Conservation (phyloP, 345 rosid genomes). For the Lagerstroemia speciosa region DNA sequence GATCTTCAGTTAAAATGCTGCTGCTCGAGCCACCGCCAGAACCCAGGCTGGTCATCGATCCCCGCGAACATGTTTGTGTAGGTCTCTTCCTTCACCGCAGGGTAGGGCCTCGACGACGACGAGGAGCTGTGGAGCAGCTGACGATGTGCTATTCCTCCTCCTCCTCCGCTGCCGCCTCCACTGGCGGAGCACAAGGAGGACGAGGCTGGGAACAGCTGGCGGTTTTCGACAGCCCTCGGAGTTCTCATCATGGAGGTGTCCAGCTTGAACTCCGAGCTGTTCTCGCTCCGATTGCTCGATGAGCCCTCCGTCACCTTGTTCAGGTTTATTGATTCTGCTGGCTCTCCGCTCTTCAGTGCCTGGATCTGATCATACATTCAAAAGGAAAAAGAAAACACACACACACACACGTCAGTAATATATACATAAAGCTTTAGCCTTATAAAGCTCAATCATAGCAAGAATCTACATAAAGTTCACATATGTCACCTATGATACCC, state of each 20-base stretch:
- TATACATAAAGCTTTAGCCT: background rate
- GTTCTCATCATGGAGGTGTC: slow-evolving; percentile 63
- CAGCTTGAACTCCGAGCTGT: slow-evolving; percentile 71
- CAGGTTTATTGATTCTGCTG: slow-evolving; percentile 78
- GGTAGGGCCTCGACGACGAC: slow-evolving; percentile 20
- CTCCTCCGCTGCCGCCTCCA: slow-evolving; percentile 6
- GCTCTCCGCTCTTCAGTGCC: slow-evolving; percentile 79
- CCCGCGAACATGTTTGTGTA: slow-evolving; percentile 81
- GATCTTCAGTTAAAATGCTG: slow-evolving; percentile 53
- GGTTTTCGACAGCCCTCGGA: slow-evolving; percentile 68
- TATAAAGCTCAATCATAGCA: background rate
- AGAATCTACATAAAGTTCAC: background rate
- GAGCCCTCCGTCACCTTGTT: slow-evolving; percentile 95
- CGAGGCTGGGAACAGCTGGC: slow-evolving; percentile 48
- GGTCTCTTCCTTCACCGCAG: slow-evolving; percentile 75
- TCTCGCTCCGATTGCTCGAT: slow-evolving; percentile 88
- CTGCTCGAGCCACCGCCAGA: slow-evolving; percentile 98
- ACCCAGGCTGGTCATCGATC: slow-evolving; percentile 81
- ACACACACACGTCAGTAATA: too few species aligned
- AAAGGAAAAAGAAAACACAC: background rate
- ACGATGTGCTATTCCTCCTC: slow-evolving; percentile 2
- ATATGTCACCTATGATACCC: too few species aligned
- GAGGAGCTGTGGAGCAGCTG: background rate
- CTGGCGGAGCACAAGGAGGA: slow-evolving; percentile 18
- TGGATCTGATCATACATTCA: slow-evolving; percentile 33